A percentile compares a stretch with the other conserved stretches of the same genome.
Evolutionary conservation across 176 grass and related monocot species (phyloP).

Genomic region (Ampelocalamus luodianensis): DNA sequence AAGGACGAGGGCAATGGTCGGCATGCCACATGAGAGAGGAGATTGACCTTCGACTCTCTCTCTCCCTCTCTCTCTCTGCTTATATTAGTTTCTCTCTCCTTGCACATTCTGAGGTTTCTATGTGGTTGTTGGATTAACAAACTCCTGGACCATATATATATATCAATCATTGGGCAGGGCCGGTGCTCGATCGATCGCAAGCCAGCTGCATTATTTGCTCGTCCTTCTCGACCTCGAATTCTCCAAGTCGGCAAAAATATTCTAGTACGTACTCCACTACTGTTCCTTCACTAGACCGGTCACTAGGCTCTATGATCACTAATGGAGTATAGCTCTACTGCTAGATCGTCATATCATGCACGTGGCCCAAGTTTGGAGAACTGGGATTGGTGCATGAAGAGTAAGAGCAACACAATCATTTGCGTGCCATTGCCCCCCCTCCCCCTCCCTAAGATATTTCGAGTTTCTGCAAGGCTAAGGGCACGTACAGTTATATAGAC

Average conservation of each 20-base stretch:
- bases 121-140: not conserved
- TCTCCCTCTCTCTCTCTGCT: no score
- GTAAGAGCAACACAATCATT: not conserved
- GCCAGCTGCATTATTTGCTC: not conserved
- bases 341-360: not conserved
- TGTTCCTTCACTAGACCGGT: not conserved
- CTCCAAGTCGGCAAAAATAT: not conserved
- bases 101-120: not conserved
- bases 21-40: not conserved
- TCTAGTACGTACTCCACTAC: not conserved
- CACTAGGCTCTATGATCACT: not conserved
- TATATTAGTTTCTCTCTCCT: not conserved
- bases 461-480: no score
- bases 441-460: no score
- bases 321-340: not conserved
- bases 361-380: not conserved
- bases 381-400: not conserved
- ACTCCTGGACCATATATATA: not conserved
- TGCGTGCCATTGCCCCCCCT: not conserved
- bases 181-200: not conserved
- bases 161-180: not conserved
- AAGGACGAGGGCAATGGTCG: not conserved
- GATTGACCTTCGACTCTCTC: not conserved
- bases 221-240: not conserved
- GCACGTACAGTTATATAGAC: no score